Percentiles rank a stretch among this genome's conserved stretches.
These are phyloP conservation scores for Pseudozyma hubeiensis DNA, from an alignment of 1,284 basidiomycete genomes.

Conservation along the genomic window DNA sequence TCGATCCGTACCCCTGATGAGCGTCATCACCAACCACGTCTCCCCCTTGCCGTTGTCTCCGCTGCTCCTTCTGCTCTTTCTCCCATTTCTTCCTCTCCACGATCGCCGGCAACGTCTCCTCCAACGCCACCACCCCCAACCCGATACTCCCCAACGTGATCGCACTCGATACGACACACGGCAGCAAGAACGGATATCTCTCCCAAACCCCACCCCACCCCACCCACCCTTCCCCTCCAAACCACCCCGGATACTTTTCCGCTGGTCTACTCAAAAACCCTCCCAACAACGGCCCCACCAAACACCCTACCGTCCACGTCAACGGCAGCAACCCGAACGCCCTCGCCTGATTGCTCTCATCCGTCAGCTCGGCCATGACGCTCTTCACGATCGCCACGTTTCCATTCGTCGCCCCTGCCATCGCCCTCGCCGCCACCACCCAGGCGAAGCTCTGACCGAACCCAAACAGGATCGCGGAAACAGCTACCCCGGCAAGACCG, in stretches of 20 bases:
- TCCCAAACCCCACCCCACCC: slow-evolving; percentile 45
- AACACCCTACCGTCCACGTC: slow-evolving; percentile 41
- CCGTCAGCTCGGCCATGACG: slow-evolving; percentile 56
- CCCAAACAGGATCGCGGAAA: slow-evolving; percentile 68
- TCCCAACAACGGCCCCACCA: slow-evolving; percentile 55
- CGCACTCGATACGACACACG: slow-evolving; percentile 54
- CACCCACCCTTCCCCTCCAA: slow-evolving; percentile 11
- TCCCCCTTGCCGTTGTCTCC: no score
- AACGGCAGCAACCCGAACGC: slow-evolving; percentile 55
- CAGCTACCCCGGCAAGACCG: slow-evolving; percentile 65
- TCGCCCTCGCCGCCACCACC: slow-evolving; percentile 60
- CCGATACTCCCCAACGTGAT: slow-evolving; percentile 60
- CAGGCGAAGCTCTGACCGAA: slow-evolving; percentile 57
- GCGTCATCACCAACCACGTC: neutral
- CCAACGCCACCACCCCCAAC: slow-evolving; percentile 61
- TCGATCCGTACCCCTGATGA: slow-evolving; percentile 1
- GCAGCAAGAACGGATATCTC: slow-evolving; percentile 47
- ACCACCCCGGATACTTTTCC: slow-evolving; percentile 30
- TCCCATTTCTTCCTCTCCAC: slow-evolving; percentile 23
- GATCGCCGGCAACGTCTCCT: slow-evolving; percentile 63
- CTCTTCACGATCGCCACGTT: slow-evolving; percentile 53
- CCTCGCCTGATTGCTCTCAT: slow-evolving; percentile 46
- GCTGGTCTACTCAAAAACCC: slow-evolving; percentile 62
- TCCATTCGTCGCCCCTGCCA: slow-evolving; percentile 54
- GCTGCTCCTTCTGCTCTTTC: neutral